Evolutionary conservation across 164 flowering plant species (phyloP).

Genomic region (Liriodendron chinense): DNA sequence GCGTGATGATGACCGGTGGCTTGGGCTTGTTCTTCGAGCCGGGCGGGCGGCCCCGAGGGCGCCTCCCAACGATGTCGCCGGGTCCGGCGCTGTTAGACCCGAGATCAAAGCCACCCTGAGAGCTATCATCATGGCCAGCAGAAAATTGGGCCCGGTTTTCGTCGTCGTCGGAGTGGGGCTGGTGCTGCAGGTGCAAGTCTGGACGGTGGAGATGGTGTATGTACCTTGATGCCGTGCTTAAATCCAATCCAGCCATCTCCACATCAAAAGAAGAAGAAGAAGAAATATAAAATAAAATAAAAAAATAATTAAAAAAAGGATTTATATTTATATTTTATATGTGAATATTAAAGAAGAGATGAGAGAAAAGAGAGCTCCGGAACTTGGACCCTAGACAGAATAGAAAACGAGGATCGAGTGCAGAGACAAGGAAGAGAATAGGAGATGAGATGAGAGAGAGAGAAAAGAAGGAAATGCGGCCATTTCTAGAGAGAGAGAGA

Average conservation of each 20-base stretch:
- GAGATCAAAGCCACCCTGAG: constrained; percentile 35
- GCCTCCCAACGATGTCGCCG: constrained; percentile 50
- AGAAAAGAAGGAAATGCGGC: constrained; percentile 3
- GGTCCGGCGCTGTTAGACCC: constrained; percentile 22
- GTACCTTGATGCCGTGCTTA: constrained; percentile 66
- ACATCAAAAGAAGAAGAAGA: constrained; percentile 12
- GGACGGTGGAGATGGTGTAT: constrained; percentile 44
- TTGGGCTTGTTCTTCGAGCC: constrained; percentile 84
- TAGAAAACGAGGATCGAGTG: background rate
- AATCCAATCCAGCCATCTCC: constrained; percentile 78
- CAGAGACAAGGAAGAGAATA: background rate
- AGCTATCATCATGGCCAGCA: constrained; percentile 14
- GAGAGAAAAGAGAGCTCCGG: constrained; percentile 8
- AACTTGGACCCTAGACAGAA: background rate
- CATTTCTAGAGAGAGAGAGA: background rate
- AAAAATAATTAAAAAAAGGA: background rate
- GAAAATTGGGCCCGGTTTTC: constrained; percentile 27
- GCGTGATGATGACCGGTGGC: constrained; percentile 75
- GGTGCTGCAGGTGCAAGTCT: constrained; percentile 41
- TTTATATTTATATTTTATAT: background rate
- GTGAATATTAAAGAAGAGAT: background rate
- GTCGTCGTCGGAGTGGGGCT: constrained; percentile 31
- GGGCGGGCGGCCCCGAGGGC: constrained; percentile 76
- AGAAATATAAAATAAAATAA: background rate
- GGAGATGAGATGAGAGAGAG: background rate